Conservation (phyloP, 1,139 yeast genomes). For the Protomyces pachydermus region DNA sequence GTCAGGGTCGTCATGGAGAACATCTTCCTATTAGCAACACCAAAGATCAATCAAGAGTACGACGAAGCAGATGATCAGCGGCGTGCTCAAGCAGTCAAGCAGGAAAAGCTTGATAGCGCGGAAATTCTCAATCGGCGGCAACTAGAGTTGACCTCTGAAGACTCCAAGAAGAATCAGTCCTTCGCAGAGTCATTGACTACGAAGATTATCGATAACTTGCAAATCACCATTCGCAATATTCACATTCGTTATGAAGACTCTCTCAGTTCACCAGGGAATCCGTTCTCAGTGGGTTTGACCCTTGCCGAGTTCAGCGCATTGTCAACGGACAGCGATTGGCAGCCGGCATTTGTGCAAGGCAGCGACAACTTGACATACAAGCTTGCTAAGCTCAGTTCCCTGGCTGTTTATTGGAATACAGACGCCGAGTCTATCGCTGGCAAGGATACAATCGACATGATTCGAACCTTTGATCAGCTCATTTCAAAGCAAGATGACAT, state of each 20-base stretch:
- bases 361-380: conserved; percentile 68
- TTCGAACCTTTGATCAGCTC: conserved; percentile 33
- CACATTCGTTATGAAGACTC: conserved; percentile 89
- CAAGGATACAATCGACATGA: conserved; percentile 33
- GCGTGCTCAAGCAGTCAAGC: conserved; percentile 62
- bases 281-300: conserved; percentile 79
- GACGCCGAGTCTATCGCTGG: conserved; percentile 46
- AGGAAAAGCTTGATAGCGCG: conserved; percentile 52
- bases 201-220: conserved; percentile 86
- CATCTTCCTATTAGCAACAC: conserved; percentile 75
- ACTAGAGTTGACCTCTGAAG: conserved; percentile 39
- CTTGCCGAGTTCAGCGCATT: conserved; percentile 85
- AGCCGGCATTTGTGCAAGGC: conserved; percentile 74
- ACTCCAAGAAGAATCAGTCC: conserved; percentile 59
- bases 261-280: conserved; percentile 44
- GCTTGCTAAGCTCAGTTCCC: conserved; percentile 64
- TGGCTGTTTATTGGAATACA: conserved; percentile 84
- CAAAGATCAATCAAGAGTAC: conserved; percentile 51
- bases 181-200: conserved; percentile 84
- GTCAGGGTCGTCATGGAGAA: conserved; percentile 87
- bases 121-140: conserved; percentile 40
- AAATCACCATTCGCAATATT: conserved; percentile 84
- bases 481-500: conserved; percentile 35
- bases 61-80: conserved; percentile 62
- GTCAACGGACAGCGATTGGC: conserved; percentile 81